Evolutionary conservation across 177 flowering plant genomes (phyloP), one percentile per base, ranked within the genome.

Genomic region (Vitis hybrid): DNA sequence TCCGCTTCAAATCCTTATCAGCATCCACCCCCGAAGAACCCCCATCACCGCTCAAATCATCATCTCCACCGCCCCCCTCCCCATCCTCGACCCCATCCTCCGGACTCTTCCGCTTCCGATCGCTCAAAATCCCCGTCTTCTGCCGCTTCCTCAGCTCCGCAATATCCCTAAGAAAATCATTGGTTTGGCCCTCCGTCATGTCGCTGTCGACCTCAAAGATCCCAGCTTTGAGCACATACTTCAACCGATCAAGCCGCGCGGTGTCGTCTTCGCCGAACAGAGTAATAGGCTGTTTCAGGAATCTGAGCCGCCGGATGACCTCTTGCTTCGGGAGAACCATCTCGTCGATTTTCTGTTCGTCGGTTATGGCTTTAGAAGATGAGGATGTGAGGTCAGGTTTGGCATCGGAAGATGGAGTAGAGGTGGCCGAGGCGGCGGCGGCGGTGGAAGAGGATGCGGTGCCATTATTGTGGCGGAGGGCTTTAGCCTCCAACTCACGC

Each of bases 101-200:
- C 66, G 74, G 74, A 54, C 70, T 77, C 82, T 84, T 88, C 78
- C 89, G 72, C 85, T 91, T 93, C 85, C 92, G 71, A 48, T 87
- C 91, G 68, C 93, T 81, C 84, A 87, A 0, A 12, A 88, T 83
- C 79, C 98, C 98, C 2, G 86, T 78, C 83, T 90, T 95, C 85
- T 95, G 99, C 81, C 98, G 78, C 84, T 92, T 93, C 80, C 88
- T 80, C 73, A 96, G 66, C 84, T 94, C 97, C n/a, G 81, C 88
- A 24, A 96, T 96, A 61, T 96, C 98, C 0, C 99, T 80, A 46
- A 96, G 76, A 64, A 96, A 96, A 68, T 96, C 98, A 63, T 96
- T 96, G 0, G 99, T 94, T 76, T 96, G 99, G 11, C 99, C 99
- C 64, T 96, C 99, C 0, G 92, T 94, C 94, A 96, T 88, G 64